Percentiles rank a stretch among this genome's conserved stretches.
Evolutionary conservation across 2,329 filamentous ascomycete genomes (phyloP).

Genomic region (Aspergillus versicolor): DNA sequence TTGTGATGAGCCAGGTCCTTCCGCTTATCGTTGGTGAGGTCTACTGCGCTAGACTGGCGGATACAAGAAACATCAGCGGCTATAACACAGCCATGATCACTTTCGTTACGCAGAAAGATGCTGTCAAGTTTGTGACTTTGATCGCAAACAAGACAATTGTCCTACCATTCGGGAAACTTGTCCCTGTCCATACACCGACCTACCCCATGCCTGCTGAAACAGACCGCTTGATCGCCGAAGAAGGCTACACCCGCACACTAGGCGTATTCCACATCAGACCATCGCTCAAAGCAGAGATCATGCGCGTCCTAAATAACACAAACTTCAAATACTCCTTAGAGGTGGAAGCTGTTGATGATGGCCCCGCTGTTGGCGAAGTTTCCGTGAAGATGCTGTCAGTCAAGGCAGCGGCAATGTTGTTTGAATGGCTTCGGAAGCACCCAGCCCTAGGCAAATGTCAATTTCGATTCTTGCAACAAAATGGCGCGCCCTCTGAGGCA

Average conservation of each 20-base stretch:
- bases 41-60: slow-evolving; percentile 28
- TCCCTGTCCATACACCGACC: slow-evolving; percentile 29
- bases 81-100: slow-evolving; percentile 31
- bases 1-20: slow-evolving; percentile 26
- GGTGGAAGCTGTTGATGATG: slow-evolving; percentile 20
- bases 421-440: slow-evolving; percentile 13
- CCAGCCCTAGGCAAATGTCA: slow-evolving; percentile 15
- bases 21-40: slow-evolving; percentile 25
- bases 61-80: slow-evolving; percentile 29
- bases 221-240: slow-evolving; percentile 18
- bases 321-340: slow-evolving; percentile 4
- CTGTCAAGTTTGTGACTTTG: slow-evolving; percentile 20
- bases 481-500: not conserved
- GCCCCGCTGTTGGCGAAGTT: slow-evolving; percentile 7
- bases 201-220: slow-evolving; percentile 29
- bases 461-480: slow-evolving; percentile 18
- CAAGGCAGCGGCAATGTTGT: slow-evolving; percentile 17
- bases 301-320: slow-evolving; percentile 10
- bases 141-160: slow-evolving; percentile 5
- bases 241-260: slow-evolving; percentile 29
- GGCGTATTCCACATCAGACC: slow-evolving; percentile 17
- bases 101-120: slow-evolving; percentile 28
- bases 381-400: slow-evolving; percentile 23
- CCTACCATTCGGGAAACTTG: slow-evolving; percentile 21
- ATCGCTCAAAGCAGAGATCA: slow-evolving; percentile 10